Evolutionary conservation across 345 rosid species (phyloP), one percentile per base, ranked within the genome.

Genomic region (Psidium friedrichsthalianum): DNA sequence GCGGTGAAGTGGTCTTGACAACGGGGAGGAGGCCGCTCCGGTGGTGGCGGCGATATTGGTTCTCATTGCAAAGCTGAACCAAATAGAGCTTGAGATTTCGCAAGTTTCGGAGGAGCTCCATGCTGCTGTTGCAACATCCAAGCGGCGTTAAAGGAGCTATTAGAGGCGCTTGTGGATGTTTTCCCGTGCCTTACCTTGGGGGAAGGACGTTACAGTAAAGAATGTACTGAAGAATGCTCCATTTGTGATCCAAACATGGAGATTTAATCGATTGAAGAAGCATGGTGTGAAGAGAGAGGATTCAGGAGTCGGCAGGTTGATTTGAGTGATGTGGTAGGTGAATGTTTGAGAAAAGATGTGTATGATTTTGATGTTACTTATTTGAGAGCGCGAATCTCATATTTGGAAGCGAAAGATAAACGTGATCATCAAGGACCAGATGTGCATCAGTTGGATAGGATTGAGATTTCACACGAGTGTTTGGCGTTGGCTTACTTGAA

Each of bases 121-220:
- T 47, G 89, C 90, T 40, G 84, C 80, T 2, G 92, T 90, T 61
- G 51, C 64, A 24, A 97, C 97, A 1, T 91, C 92, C 74, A 91
- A 88, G 83, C 36, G 9, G 85, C 85, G 96, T 88, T 92, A 95
- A 93, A 82, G 87, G 99, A 95, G 92, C 84, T 95, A 52, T 84
- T 89, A 78, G 93, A 88, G 89, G 90, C 86, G 47, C 94, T 94
- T 36, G 98, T 95, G 90, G 88, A 93, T 83, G 95, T 90, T 44
- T 44, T 94, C 97, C 1, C 90, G 90, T 58, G 95, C 86, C 9
- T 93, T 97, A 91, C 99, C 98, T 5, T 95, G 98, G 98, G 97
- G 95, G 25, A 91, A 93, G 87, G 94, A 95, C 86, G 90, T 95
- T n/a, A 90, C 91, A 0, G 87, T 92, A 83, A 95, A 94, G 91